Percentiles rank a stretch among this genome's conserved stretches.
phyloP scores from a whole-genome alignment of 1,284 basidiomycete species.

The Leccinum colubrinum region DNA sequence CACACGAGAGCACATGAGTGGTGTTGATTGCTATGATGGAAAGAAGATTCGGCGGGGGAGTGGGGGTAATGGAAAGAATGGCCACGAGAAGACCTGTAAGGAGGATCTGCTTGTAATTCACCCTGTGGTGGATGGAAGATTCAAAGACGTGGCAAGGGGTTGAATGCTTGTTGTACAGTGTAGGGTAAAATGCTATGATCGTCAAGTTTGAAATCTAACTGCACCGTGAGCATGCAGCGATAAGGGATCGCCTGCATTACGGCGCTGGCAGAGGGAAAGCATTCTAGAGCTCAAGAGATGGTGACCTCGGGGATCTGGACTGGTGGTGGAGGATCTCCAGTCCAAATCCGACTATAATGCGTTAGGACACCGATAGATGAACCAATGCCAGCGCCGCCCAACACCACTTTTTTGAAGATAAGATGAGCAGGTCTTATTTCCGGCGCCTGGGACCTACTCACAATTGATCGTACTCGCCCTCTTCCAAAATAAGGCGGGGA shows the following conservation, averaged over 20 bases:
- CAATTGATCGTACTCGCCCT: conserved; percentile 54
- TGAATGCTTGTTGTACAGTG: conserved; percentile 8
- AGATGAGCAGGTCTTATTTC: neutral
- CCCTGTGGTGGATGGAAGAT: conserved; percentile 70
- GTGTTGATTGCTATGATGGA: conserved; percentile 74
- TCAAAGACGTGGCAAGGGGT: conserved; percentile 57
- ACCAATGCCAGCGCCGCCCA: conserved; percentile 70
- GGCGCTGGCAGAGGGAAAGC: neutral
- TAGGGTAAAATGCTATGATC: conserved; percentile 3
- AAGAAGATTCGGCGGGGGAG: conserved; percentile 39
- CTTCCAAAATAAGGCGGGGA: conserved; percentile 68
- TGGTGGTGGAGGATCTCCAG: conserved; percentile 49
- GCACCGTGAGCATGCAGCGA: neutral
- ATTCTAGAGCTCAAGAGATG: conserved; percentile 5
- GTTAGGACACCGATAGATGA: conserved; percentile 54
- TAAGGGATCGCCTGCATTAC: neutral
- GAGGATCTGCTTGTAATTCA: conserved; percentile 64
- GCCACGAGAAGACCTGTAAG: conserved; percentile 33
- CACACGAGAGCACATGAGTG: conserved; percentile 74
- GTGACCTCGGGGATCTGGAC: conserved; percentile 33
- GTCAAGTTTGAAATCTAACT: neutral
- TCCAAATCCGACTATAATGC: conserved; percentile 49
- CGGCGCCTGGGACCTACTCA: conserved; percentile 33
- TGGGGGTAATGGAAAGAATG: conserved; percentile 23
- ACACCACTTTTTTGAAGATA: conserved; percentile 44